phyloP scores from a whole-genome alignment of 192 early-diverging fungal species.

The Thoreauomyces humboldtii region DNA sequence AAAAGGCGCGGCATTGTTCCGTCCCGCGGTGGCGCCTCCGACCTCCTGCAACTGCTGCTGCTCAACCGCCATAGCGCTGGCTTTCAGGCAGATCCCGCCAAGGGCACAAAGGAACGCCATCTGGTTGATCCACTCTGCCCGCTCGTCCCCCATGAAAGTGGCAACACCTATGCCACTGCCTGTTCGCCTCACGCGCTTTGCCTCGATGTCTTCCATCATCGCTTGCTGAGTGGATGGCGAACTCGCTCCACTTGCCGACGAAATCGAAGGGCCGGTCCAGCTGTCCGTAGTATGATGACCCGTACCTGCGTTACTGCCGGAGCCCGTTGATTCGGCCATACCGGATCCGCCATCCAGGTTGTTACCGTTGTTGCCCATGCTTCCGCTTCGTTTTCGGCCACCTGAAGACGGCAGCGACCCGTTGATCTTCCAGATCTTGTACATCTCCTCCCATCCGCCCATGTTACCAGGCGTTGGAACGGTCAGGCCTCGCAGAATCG shows the following conservation, averaged over 20 bases:
- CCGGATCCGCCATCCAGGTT: not conserved
- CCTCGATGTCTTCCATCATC: not conserved
- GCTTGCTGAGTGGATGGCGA: conserved; percentile 12
- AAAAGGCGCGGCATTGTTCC: not conserved
- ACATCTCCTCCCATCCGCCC: conserved; percentile 82
- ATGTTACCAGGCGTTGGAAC: conserved; percentile 71
- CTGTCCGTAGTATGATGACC: too few relatives aligned
- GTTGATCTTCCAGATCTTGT: conserved; percentile 62
- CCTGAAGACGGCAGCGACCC: not conserved
- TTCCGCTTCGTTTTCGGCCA: conserved; percentile 7
- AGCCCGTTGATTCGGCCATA: not conserved
- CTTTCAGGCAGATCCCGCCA: conserved; percentile 65
- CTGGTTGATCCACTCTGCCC: conserved; percentile 72
- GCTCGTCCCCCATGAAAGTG: conserved; percentile 31
- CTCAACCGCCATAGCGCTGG: conserved; percentile 19
- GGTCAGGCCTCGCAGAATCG: conserved; percentile 62
- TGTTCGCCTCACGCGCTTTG: conserved; percentile 1
- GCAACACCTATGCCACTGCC: conserved; percentile 7
- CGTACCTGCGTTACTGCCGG: too few relatives aligned
- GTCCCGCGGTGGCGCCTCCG: not conserved
- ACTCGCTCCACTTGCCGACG: not conserved
- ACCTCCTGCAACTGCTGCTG: conserved; percentile 7
- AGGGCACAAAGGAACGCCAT: conserved; percentile 79
- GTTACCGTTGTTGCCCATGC: conserved; percentile 1
- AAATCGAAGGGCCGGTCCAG: not conserved